phyloP scores from a whole-genome alignment of 495 filamentous ascomycete genomes.

The Penicillium simplicissimum region DNA sequence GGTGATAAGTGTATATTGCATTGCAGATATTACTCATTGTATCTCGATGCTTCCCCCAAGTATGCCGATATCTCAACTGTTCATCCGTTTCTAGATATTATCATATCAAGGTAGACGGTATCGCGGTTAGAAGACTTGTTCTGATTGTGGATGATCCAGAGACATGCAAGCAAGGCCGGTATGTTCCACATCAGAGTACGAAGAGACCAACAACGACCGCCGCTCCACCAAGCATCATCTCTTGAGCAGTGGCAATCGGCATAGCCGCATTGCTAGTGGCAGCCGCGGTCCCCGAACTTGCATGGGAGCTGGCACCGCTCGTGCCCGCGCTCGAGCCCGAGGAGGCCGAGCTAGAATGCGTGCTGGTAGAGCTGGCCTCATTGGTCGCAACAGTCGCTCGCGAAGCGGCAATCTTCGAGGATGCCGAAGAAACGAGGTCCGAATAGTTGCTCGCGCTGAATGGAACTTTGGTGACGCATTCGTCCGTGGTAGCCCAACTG shows the following conservation, averaged over 20 bases:
- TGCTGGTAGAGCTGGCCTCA: conserved; percentile 3
- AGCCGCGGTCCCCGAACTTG: conserved; percentile 8
- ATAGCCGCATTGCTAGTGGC: conserved; percentile 19
- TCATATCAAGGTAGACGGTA: neutral
- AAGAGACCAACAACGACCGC: conserved; percentile 15
- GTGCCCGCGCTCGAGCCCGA: neutral
- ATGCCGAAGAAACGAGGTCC: conserved; percentile 20
- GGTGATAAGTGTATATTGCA: neutral
- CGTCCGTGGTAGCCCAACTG: conserved; percentile 6
- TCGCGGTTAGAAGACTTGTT: neutral
- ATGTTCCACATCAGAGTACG: conserved; percentile 12
- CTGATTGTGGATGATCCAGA: neutral
- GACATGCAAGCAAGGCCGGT: neutral
- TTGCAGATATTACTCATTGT: neutral
- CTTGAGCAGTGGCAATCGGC: conserved; percentile 13
- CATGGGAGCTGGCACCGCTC: neutral
- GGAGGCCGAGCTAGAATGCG: neutral
- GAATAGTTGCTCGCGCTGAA: conserved; percentile 26
- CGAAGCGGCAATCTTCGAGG: conserved; percentile 13
- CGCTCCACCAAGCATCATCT: conserved; percentile 15
- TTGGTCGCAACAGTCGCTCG: conserved; percentile 1
- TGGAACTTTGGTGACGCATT: conserved; percentile 15
- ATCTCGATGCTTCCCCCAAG: neutral
- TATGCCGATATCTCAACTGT: neutral
- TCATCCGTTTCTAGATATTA: neutral